A percentile compares a stretch with the other conserved stretches of the same genome.
These are phyloP conservation scores for Thalassiosira delicatula DNA, from an alignment of 352 stramenopile species.

Conservation along the genomic window DNA sequence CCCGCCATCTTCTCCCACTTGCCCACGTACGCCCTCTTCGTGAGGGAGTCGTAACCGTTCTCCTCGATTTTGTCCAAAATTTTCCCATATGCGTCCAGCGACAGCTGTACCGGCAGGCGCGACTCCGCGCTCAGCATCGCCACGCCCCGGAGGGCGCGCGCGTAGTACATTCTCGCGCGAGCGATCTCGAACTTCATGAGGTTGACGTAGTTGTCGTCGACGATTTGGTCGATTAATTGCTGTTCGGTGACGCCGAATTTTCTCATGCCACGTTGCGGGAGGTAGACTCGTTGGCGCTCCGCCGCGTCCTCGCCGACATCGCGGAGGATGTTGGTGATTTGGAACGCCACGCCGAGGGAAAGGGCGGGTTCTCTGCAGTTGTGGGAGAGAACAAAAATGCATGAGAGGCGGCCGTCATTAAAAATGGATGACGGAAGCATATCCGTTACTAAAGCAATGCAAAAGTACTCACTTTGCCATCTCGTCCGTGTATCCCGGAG, in stretches of 20 bases:
- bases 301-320: conserved; percentile 85
- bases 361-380: conserved; percentile 83
- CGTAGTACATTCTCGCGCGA: conserved; percentile 87
- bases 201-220: conserved; percentile 87
- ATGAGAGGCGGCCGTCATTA: conserved; percentile 4
- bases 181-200: conserved; percentile 89
- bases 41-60: conserved; percentile 88
- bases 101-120: conserved; percentile 85
- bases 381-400: conserved; percentile 3
- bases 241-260: conserved; percentile 87
- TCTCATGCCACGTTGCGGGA: conserved; percentile 86
- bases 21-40: conserved; percentile 87
- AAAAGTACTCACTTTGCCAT: conserved; percentile 80
- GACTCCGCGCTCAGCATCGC: conserved; percentile 85
- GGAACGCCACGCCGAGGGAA: conserved; percentile 88
- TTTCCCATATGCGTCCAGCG: conserved; percentile 86
- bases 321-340: conserved; percentile 89
- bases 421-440: conserved; percentile 14
- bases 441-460: not conserved
- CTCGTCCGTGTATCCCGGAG: conserved; percentile 80
- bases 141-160: conserved; percentile 84
- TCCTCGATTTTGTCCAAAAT: conserved; percentile 89
- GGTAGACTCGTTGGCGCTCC: conserved; percentile 86
- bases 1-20: conserved; percentile 89
- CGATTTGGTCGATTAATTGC: conserved; percentile 83